Conservation (phyloP, 2,329 filamentous ascomycete species). For the Dissoconium aciculare region DNA sequence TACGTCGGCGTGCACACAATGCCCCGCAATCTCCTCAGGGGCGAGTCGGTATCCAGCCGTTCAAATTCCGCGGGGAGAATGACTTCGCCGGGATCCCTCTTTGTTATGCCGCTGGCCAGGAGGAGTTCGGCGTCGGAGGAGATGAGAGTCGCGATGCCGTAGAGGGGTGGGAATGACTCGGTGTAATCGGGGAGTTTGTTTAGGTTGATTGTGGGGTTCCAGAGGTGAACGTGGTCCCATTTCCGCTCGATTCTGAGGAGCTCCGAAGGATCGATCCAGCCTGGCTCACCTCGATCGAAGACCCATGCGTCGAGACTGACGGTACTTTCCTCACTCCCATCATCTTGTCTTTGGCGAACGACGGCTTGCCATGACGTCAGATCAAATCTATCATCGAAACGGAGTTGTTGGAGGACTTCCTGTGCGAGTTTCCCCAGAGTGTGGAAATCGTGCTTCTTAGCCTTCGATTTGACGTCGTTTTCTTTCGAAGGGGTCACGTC, state of each 20-base stretch:
- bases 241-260: background rate
- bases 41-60: background rate
- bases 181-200: background rate
- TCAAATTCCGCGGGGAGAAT: background rate
- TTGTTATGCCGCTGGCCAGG: background rate
- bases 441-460: too few species aligned
- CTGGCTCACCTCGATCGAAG: background rate
- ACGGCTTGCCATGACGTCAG: background rate
- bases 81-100: background rate
- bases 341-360: too few species aligned
- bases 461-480: too few species aligned
- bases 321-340: background rate
- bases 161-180: background rate
- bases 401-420: too few species aligned
- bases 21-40: too few species aligned
- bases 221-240: background rate
- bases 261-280: background rate
- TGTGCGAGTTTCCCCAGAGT: too few species aligned
- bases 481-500: too few species aligned
- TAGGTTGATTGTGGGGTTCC: background rate
- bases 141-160: background rate
- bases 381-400: slow-evolving; percentile 1
- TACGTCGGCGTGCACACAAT: too few species aligned
- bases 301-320: background rate
- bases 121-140: background rate